phyloP scores from a whole-genome alignment of 495 filamentous ascomycete genomes.

The Lepraria neglecta region DNA sequence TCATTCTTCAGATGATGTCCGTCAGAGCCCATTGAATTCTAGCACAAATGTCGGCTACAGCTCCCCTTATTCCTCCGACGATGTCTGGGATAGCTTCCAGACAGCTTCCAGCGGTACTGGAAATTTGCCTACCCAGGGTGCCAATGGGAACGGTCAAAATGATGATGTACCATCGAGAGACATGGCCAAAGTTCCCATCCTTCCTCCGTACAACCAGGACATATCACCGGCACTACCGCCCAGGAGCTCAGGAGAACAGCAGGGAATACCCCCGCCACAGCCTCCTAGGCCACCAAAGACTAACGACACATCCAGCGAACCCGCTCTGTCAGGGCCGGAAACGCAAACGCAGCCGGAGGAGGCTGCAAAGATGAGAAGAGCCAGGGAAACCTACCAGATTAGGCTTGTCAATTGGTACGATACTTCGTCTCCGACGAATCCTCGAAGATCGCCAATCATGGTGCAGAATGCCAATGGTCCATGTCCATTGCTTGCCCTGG shows the following conservation, averaged over 20 bases:
- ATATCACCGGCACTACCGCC: neutral
- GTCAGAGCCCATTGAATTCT: neutral
- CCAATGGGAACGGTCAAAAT: neutral
- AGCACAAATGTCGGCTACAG: neutral
- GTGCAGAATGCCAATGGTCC: conserved; percentile 92
- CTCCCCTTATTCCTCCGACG: neutral
- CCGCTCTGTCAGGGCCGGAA: neutral
- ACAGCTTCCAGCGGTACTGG: neutral
- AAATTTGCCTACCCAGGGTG: neutral
- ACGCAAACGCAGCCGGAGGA: conserved; percentile 36
- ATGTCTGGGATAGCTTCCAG: no score
- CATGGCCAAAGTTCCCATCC: neutral
- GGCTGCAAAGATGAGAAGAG: conserved; percentile 40
- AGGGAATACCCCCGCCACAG: neutral
- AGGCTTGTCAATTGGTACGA: conserved; percentile 61
- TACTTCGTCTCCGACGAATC: conserved; percentile 36
- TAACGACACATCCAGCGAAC: neutral
- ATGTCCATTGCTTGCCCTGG: conserved; percentile 85
- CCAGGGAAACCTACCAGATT: conserved; percentile 62
- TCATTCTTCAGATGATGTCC: neutral
- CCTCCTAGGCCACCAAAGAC: conserved; percentile 10
- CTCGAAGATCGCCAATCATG: conserved; percentile 65
- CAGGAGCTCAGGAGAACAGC: neutral
- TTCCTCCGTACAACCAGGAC: neutral
- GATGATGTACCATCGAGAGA: neutral